Percentiles rank a stretch among this genome's conserved stretches.
These are phyloP conservation scores for Colletotrichum limetticola DNA, from an alignment of 2,329 filamentous ascomycete species.

Conservation along the genomic window DNA sequence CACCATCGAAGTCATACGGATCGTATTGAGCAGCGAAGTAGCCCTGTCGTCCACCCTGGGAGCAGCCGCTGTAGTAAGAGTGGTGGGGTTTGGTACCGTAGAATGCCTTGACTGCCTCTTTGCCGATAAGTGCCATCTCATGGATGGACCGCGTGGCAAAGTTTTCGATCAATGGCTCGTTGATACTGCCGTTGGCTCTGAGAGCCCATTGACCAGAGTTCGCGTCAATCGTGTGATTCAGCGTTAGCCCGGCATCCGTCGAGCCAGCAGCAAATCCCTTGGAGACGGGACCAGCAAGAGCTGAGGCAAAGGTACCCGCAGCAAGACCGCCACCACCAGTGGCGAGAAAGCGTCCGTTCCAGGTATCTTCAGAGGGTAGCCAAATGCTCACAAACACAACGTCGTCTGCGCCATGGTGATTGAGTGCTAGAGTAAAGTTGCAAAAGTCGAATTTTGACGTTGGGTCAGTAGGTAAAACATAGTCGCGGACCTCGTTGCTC, in stretches of 20 bases:
- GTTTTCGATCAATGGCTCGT: conserved; percentile 42
- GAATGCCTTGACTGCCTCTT: conserved; percentile 57
- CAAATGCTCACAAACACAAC: conserved; percentile 34
- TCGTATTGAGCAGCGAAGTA: conserved; percentile 63
- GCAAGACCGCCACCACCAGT: conserved; percentile 36
- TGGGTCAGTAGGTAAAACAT: background rate
- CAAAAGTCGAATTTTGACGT: conserved; percentile 28
- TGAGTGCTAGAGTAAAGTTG: conserved; percentile 35
- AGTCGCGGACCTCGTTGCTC: background rate
- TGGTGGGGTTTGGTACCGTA: conserved; percentile 53
- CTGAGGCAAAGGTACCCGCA: conserved; percentile 52
- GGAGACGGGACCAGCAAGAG: background rate
- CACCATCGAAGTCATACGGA: conserved; percentile 67
- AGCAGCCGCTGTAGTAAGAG: conserved; percentile 69
- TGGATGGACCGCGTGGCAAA: conserved; percentile 51
- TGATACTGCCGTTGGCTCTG: conserved; percentile 32
- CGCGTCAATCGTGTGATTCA: conserved; percentile 29
- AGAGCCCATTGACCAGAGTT: conserved; percentile 25
- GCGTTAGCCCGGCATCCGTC: conserved; percentile 37
- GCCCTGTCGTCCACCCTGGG: conserved; percentile 68
- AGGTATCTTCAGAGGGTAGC: conserved; percentile 37
- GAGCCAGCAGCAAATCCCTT: background rate
- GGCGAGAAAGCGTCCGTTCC: conserved; percentile 37
- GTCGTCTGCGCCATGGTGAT: conserved; percentile 32
- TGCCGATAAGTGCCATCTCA: conserved; percentile 59